Evolutionary conservation across 106 monocot species (phyloP).

Genomic region (Iris macrosiphon): DNA sequence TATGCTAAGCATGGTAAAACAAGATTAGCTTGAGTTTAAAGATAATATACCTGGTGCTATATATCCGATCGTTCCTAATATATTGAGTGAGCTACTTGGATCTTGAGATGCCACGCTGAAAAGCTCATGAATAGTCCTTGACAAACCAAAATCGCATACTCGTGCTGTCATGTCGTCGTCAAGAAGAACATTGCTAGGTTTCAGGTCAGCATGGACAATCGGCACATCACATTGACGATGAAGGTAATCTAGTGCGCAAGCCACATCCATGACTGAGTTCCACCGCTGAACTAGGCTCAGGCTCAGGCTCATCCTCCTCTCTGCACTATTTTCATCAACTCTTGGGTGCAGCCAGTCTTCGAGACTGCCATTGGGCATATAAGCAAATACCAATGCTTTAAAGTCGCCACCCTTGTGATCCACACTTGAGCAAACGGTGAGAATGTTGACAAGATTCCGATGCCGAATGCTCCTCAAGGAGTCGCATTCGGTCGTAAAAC

Average conservation of each 20-base stretch:
- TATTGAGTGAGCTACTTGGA: neutral
- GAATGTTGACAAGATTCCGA: slow-evolving; percentile 24
- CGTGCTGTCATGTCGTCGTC: slow-evolving; percentile 23
- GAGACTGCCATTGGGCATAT: slow-evolving; percentile 17
- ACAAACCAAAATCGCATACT: slow-evolving; percentile 6
- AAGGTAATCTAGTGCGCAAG: slow-evolving; percentile 20
- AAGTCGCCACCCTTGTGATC: slow-evolving; percentile 17
- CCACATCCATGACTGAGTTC: slow-evolving; percentile 18
- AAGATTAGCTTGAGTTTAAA: neutral
- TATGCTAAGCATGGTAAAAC: neutral
- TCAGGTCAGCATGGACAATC: slow-evolving; percentile 22
- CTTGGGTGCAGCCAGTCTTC: slow-evolving; percentile 14
- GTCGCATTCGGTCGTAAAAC: slow-evolving; percentile 40
- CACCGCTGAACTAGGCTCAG: slow-evolving; percentile 11
- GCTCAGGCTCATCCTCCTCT: neutral
- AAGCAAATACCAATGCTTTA: slow-evolving; percentile 25
- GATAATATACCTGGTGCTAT: slow-evolving; percentile 28
- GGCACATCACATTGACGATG: slow-evolving; percentile 11
- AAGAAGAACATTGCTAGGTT: slow-evolving; percentile 47
- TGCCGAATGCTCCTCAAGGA: slow-evolving; percentile 34
- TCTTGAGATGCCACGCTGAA: neutral
- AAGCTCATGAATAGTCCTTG: neutral
- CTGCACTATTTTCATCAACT: neutral
- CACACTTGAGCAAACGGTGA: slow-evolving; percentile 19
- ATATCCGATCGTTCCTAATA: slow-evolving; percentile 32